Base-by-base conservation (phyloP, 768 basidiomycete genomes). In the Hygrocybe coccinea region DNA sequence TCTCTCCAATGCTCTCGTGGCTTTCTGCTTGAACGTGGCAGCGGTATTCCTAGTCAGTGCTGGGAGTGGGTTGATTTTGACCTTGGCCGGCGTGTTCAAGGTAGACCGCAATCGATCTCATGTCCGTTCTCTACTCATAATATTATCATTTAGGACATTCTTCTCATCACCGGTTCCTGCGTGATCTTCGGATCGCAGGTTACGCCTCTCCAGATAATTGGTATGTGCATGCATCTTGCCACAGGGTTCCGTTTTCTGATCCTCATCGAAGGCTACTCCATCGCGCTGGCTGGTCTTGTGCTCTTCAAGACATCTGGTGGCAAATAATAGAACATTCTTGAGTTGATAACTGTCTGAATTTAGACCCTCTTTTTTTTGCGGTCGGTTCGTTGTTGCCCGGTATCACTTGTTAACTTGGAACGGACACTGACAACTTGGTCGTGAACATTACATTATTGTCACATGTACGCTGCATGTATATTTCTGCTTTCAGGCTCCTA, bases 41-140 rank as follows among this genome's bases (percentile, higher is more conserved):
- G 94, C 95, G 9, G 95, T 97, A 17, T 97, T 95, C 76, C 78
- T 97, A 63, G 92, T 97, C 34, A 82, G 92, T 41, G 89, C 85
- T 0, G 94, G 87, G 14, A 89, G 87, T 48, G 92, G 94, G 1
- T 77, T 97, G 56, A 83, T 97, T 17, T 76, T 97, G 60, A 97
- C 95, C 2, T 80, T 98, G 3, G 94, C 95, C 2, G 95, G 95
- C 14, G 94, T 97, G 22, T 86, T 94, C 73, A 95, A 95, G 80
- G 86, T 87, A 63, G 39, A 76, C 57, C 43, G 35, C 47, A 36
- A 34, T 17, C n/a, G 19, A 46, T 45, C 12, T 29, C 29, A 29
- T 8, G 8, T 29, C 29, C 29, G 8, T 4, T 24, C 22, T 25
- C 10, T 21, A 2, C 3, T 14, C 10, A n/a, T n/a, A 29, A 29